phyloP scores from a whole-genome alignment of 2,329 filamentous ascomycete genomes.

The Biscogniauxia marginata region DNA sequence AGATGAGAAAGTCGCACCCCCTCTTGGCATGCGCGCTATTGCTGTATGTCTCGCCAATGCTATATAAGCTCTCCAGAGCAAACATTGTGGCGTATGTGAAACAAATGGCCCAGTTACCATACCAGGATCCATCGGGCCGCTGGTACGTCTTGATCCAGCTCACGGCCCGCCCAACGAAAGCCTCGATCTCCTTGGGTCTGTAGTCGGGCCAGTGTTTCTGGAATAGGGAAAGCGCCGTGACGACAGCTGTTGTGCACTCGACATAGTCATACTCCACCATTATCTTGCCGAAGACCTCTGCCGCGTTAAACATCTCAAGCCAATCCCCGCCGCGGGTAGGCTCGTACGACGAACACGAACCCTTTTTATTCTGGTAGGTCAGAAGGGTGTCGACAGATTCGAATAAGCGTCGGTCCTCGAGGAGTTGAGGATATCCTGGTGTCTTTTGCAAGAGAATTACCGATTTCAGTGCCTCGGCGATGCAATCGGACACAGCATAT shows the following conservation, averaged over 20 bases:
- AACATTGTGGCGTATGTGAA: slow-evolving; percentile 98
- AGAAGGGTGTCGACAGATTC: slow-evolving; percentile 89
- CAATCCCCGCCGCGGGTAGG: slow-evolving; percentile 72
- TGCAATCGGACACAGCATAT: slow-evolving; percentile 93
- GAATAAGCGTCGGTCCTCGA: slow-evolving; percentile 76
- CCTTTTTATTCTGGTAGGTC: slow-evolving; percentile 83
- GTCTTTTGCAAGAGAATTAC: slow-evolving; percentile 81
- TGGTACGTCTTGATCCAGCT: slow-evolving; percentile 81
- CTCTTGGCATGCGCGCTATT: slow-evolving; percentile 69
- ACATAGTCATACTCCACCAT: slow-evolving; percentile 99
- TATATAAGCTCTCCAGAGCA: slow-evolving; percentile 80
- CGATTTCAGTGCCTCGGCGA: slow-evolving; percentile 85
- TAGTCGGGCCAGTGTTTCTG: slow-evolving; percentile 79
- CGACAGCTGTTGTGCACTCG: slow-evolving; percentile 93
- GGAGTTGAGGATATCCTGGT: slow-evolving; percentile 68
- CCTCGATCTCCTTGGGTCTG: slow-evolving; percentile 69
- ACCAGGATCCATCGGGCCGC: slow-evolving; percentile 85
- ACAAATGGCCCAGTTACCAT: slow-evolving; percentile 96
- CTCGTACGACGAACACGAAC: slow-evolving; percentile 90
- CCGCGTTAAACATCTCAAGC: slow-evolving; percentile 86
- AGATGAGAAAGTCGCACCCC: slow-evolving; percentile 83
- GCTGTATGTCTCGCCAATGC: slow-evolving; percentile 76
- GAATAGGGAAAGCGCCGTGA: slow-evolving; percentile 84
- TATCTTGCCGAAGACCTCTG: slow-evolving; percentile 93
- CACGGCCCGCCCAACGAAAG: slow-evolving; percentile 71